Evolutionary conservation across 345 rosid genomes (phyloP), one percentile per base, ranked within the genome.

Genomic region (Gossypium raimondii): DNA sequence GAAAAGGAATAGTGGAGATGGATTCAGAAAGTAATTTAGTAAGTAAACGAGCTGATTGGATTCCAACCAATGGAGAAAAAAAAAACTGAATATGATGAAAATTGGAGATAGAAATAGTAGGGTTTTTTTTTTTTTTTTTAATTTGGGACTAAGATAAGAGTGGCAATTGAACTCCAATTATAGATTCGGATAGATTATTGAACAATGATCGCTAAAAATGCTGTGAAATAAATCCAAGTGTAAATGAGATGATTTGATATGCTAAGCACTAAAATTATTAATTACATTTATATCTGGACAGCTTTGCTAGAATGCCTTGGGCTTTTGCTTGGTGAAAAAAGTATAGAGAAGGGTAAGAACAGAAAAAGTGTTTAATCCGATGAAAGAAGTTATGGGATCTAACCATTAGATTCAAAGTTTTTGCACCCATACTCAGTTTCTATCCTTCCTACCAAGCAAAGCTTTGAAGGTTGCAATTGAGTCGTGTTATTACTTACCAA

Each of bases 361-460:
- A 24, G 41, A 4, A 57, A 57, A 10, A 22, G 27, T 24, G 34
- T 20, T 24, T 11, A 11, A 58, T 58, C 63, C 63, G 25, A 58
- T 52, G 27, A 20, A 58, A 24, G 11, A 22, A 14, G 63, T 24
- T 58, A 11, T 24, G 63, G 7, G 25, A 58, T 24, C 7, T 22
- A 58, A 58, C 62, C 62, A 58, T 22, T 22, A 58, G 62, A 58
- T 58, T 24, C 29, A 58, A 58, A 58, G 34, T 58, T 58, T 58
- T 24, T 11, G 13, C 51, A 47, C 24, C 16, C 14, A 1, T 52
- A 24, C 63, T 4, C 10, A 6, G 16, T 58, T 18, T 55, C 24
- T n/a, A n/a, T 55, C 59, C 24, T 55, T n/a, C 59, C 59, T 18
- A 55, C 11, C 11, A 55, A n/a, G 59, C 20, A 53, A 55, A n/a